Base-by-base conservation (phyloP, 805 yeast species). In the Saccharomycopsis sp. region DNA sequence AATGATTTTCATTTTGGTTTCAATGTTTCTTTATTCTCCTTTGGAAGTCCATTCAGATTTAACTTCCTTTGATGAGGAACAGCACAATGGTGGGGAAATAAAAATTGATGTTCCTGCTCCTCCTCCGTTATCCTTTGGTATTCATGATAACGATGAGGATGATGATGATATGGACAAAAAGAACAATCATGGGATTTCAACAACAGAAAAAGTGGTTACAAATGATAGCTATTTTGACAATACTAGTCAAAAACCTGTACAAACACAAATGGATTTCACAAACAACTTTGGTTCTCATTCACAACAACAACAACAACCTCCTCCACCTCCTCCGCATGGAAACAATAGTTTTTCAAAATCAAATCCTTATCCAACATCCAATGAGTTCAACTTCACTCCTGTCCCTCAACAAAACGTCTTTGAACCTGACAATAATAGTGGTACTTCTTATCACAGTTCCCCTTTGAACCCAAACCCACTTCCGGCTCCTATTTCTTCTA, bases 1-100 rank as follows among this genome's bases (percentile, higher is more conserved):
- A 2, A 45, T 78, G 2, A 71, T 81, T 4, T 56, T 75, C 31
- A 60, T 71, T 22, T 64, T 71, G 37, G 48, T 73, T 20, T 66
- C 71, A 17, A 32, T 50, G 46, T n/a, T n/a, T n/a, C n/a, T n/a
- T n/a, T n/a, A n/a, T n/a, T n/a, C n/a, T n/a, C n/a, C n/a, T 25
- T 25, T 25, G n/a, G n/a, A n/a, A n/a, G n/a, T n/a, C n/a, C n/a
- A n/a, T n/a, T 10, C 10, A 16, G 21, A 37, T n/a, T 29, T 29
- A 17, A 29, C 40, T 10, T 33, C 43, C 5, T 34, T 36, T 16
- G 19, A 39, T 19, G 15, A 36, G 5, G n/a, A n/a, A n/a, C n/a
- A n/a, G n/a, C 34, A 18, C 10, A 29, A 29, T 19, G 19, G 8
- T 17, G n/a, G n/a, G n/a, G n/a, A n/a, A n/a, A n/a, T n/a, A n/a